phyloP scores from a whole-genome alignment of 306 rosid species.

The Ceratonia siliqua region DNA sequence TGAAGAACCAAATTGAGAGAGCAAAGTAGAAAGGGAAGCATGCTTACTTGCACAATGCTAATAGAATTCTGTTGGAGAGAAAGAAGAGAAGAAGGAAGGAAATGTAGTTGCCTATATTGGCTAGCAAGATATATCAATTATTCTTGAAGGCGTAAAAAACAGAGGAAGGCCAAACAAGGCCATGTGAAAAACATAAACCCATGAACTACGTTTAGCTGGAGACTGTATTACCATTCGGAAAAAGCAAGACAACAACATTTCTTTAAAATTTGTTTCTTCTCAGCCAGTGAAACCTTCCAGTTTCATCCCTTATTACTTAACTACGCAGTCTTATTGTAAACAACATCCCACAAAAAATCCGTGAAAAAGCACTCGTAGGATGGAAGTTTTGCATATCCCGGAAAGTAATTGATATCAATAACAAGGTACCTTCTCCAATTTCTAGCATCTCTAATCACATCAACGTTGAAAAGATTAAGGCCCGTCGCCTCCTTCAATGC shows the following conservation, averaged over 20 bases:
- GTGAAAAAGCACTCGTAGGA: constrained; percentile 49
- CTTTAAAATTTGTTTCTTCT: neutral
- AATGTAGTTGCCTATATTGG: neutral
- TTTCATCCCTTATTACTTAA: neutral
- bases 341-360: constrained; percentile 45
- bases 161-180: neutral
- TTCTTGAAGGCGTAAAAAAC: neutral
- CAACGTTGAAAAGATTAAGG: constrained; percentile 66
- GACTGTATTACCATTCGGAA: neutral
- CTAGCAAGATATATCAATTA: no score
- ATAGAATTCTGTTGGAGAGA: neutral
- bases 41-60: neutral
- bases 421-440: constrained; percentile 43
- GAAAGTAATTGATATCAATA: constrained; percentile 78
- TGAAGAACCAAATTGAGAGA: neutral
- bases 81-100: neutral
- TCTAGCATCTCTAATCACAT: constrained; percentile 53
- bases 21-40: neutral
- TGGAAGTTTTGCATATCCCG: constrained; percentile 69
- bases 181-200: neutral
- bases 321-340: constrained; percentile 14
- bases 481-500: constrained; percentile 48
- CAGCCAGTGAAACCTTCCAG: neutral
- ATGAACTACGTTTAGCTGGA: neutral
- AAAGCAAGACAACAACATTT: neutral